Base-by-base conservation (phyloP, 2,329 filamentous ascomycete species). In the Xylaria sp. region DNA sequence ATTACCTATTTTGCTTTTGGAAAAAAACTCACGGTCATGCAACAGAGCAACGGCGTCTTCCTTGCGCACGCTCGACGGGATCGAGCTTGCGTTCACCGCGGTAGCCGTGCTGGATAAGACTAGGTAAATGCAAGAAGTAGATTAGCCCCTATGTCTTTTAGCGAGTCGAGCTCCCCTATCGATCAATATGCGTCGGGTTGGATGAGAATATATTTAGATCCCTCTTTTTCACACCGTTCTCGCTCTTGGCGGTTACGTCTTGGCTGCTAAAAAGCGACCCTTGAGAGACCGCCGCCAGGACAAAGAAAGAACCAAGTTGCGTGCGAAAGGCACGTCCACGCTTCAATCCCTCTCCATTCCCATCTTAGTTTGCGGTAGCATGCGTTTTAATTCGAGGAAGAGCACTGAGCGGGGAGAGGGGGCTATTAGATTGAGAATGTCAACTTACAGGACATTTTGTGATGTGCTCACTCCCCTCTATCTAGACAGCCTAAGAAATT, bases 81-180 rank as follows among this genome's bases (percentile, higher is more conserved):
- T 77, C 62, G 79, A 72, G 36, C 84, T 82, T 46, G 75, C 74
- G 77, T 87, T 84, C 61, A 76, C 73, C 20, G 88, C 64, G 39
- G 78, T 80, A 36, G 80, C 80, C 6, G 81, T 82, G 46, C 81
- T 82, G 70, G 78, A 83, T 74, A 88, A 80, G 79, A 87, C 75
- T 79, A 62, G 36, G n/a, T 15, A 36, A 41, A 39, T 39, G 61
- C 28, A 15, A 48, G 20, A 41, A 12, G 54, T 56, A 43, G 8
- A 54, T 60, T 55, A 63, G 66, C 49, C 52, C n/a, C 6, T 28
- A 28, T 28, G 25, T 28, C 25, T 28, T 28, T 4, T 4, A 28
- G 4, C 4, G 2, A 4, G 25, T 23, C 12, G 13, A 3, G 15
- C 31, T 36, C 25, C 8, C 25, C 33, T 13, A 20, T 52, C 18